Evolutionary conservation across 1,284 basidiomycete species (phyloP).

Genomic region (Takashimella tepidaria): DNA sequence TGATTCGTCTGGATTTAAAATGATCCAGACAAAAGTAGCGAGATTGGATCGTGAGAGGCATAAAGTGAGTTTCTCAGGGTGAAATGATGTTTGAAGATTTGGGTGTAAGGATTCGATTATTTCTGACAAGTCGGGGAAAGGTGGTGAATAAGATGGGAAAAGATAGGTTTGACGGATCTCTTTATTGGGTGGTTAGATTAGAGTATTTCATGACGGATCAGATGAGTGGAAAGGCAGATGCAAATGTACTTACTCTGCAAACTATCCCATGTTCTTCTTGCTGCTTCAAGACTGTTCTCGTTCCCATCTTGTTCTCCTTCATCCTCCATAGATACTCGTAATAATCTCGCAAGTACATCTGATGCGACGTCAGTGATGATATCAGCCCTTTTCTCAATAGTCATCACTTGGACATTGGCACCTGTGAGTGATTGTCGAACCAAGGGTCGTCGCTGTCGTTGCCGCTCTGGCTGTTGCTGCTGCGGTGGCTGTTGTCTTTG

Average conservation of each 20-base stretch:
- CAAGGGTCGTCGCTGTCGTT: background rate
- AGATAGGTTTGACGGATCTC: slow-evolving; percentile 19
- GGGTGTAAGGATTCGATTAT: slow-evolving; percentile 14
- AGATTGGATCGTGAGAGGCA: slow-evolving; percentile 25
- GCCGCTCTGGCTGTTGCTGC: too few species aligned
- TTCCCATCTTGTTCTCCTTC: background rate
- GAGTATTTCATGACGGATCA: background rate
- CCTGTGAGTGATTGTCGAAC: slow-evolving; percentile 21
- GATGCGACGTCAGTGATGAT: slow-evolving; percentile 24
- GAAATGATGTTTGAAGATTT: slow-evolving; percentile 4
- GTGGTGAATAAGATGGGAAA: slow-evolving; percentile 18
- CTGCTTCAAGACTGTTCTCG: background rate
- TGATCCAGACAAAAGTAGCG: slow-evolving; percentile 25
- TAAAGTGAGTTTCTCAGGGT: slow-evolving; percentile 7
- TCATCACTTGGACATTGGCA: slow-evolving; percentile 17
- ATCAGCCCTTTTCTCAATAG: slow-evolving; percentile 18
- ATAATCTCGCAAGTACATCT: slow-evolving; percentile 25
- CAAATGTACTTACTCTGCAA: slow-evolving; percentile 16
- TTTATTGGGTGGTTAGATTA: too few species aligned
- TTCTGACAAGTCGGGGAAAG: slow-evolving; percentile 17
- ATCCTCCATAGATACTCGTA: slow-evolving; percentile 3
- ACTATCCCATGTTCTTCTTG: slow-evolving; percentile 16
- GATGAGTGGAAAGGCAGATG: background rate
- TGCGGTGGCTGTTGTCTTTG: too few species aligned
- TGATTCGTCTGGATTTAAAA: slow-evolving; percentile 28